Base-by-base conservation (phyloP, 768 basidiomycete genomes). In the Naematelia encephala region DNA sequence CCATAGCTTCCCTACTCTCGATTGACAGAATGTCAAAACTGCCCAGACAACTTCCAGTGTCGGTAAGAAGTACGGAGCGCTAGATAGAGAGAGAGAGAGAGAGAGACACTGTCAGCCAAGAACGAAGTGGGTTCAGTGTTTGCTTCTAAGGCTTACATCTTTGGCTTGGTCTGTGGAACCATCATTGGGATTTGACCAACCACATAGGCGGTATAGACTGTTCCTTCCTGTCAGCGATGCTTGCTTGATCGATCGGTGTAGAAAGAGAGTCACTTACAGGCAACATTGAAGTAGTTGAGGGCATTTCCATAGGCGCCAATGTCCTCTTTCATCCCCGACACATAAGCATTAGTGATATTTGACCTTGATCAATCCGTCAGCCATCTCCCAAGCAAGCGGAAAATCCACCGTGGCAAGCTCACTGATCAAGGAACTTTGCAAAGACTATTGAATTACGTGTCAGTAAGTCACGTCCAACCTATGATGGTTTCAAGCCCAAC, bases 341-440 rank as follows among this genome's bases (percentile, higher is more conserved):
- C 62, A 39, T 65, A 68, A 25, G 63, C 66, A 53, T 70, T 70
- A 8, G 66, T 67, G 60, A 70, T 65, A 44, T 70, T 70, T 16
- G 34, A 39, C 16, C 34, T 39, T 8, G 16, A 8, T 39, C 39
- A 27, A 48, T 4, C 3, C 5, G 34, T 60, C 52, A 55, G 59
- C 19, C 4, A 4, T 11, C 14, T 25, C 21, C 10, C n/a, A n/a
- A n/a, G n/a, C n/a, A n/a, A 39, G 34, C 34, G 34, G 34, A 39
- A 39, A 39, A 8, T 39, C n/a, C n/a, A n/a, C n/a, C n/a, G n/a
- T n/a, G n/a, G n/a, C n/a, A n/a, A n/a, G 16, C 16, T 39, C 25
- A 25, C 39, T 52, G 28, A 12, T 58, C 43, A 26, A 57, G 43
- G 27, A 57, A 57, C 51, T 62, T 62, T 52, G 53, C 59, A 54